Evolutionary conservation across 768 basidiomycete species (phyloP).

Genomic region (Hericium coralloides): DNA sequence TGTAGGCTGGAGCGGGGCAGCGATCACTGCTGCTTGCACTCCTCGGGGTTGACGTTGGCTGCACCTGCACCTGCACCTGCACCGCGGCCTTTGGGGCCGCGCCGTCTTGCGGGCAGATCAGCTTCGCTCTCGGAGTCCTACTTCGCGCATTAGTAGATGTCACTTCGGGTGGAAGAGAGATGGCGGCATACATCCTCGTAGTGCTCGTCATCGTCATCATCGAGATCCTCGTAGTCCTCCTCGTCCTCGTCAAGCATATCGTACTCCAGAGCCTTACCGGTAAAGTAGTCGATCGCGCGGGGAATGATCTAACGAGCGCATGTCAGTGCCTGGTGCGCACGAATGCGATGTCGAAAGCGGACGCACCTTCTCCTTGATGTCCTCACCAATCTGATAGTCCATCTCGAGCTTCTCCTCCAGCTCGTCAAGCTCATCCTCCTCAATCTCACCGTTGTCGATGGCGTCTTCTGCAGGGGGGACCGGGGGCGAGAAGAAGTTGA

Average conservation of each 20-base stretch:
- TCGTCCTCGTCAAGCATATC: slow-evolving; percentile 36
- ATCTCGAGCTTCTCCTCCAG: slow-evolving; percentile 90
- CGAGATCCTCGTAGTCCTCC: slow-evolving; percentile 37
- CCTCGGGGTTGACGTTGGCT: slow-evolving; percentile 63
- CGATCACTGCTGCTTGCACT: slow-evolving; percentile 84
- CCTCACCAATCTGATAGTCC: slow-evolving; percentile 98
- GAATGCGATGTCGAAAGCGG: neutral
- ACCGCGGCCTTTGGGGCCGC: slow-evolving; percentile 50
- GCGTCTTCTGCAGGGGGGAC: slow-evolving; percentile 58
- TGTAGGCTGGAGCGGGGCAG: neutral
- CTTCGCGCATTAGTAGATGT: slow-evolving; percentile 2
- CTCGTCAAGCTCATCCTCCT: slow-evolving; percentile 81
- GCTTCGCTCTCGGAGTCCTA: slow-evolving; percentile 68
- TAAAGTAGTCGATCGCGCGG: slow-evolving; percentile 94
- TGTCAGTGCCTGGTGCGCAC: neutral
- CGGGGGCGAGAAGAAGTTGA: slow-evolving; percentile 95
- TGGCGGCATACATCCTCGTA: slow-evolving; percentile 45
- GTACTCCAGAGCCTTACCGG: slow-evolving; percentile 88
- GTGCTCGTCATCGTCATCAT: slow-evolving; percentile 52
- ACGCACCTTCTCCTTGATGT: slow-evolving; percentile 88
- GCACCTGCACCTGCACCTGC: slow-evolving; percentile 28
- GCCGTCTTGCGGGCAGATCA: slow-evolving; percentile 51
- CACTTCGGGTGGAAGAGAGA: slow-evolving; percentile 2
- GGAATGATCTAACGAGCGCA: slow-evolving; percentile 65
- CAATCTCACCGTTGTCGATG: slow-evolving; percentile 63